phyloP scores from a whole-genome alignment of 2,329 filamentous ascomycete genomes.

The Monilinia laxa region DNA sequence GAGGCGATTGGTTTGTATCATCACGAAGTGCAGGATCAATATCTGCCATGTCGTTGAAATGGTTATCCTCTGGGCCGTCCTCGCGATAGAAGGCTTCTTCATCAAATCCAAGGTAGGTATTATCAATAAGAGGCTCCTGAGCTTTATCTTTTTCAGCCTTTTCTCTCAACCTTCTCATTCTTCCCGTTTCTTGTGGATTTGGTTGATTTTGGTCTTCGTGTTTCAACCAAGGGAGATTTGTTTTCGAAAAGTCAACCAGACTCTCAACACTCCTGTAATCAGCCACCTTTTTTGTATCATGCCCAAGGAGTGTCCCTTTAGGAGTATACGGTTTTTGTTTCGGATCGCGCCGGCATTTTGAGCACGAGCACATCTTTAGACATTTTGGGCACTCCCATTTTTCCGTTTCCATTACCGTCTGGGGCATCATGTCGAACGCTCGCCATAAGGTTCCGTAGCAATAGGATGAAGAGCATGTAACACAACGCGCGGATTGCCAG shows the following conservation, averaged over 20 bases:
- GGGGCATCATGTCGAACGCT: slow-evolving; percentile 86
- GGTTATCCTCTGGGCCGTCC: slow-evolving; percentile 20
- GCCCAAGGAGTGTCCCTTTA: slow-evolving; percentile 82
- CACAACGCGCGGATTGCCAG: slow-evolving; percentile 84
- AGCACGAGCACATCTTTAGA: slow-evolving; percentile 82
- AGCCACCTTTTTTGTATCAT: slow-evolving; percentile 86
- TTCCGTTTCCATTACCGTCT: slow-evolving; percentile 74
- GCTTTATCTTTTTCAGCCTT: slow-evolving; percentile 40
- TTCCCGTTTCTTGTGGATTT: slow-evolving; percentile 44
- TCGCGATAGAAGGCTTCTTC: slow-evolving; percentile 23
- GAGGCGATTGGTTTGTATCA: not conserved
- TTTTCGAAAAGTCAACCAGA: slow-evolving; percentile 84
- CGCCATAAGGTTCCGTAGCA: slow-evolving; percentile 93
- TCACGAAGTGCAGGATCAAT: slow-evolving; percentile 37
- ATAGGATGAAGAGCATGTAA: slow-evolving; percentile 72
- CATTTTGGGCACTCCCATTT: slow-evolving; percentile 91
- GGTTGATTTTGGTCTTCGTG: slow-evolving; percentile 50
- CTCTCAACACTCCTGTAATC: slow-evolving; percentile 89
- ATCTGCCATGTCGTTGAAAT: slow-evolving; percentile 32
- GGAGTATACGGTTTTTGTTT: slow-evolving; percentile 80
- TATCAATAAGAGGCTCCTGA: slow-evolving; percentile 31
- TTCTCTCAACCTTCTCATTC: slow-evolving; percentile 40
- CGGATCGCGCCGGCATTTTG: slow-evolving; percentile 63
- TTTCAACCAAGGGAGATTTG: slow-evolving; percentile 82
- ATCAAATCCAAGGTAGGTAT: slow-evolving; percentile 30